phyloP scores from a whole-genome alignment of 805 yeast species.

The Pichia manshurica region DNA sequence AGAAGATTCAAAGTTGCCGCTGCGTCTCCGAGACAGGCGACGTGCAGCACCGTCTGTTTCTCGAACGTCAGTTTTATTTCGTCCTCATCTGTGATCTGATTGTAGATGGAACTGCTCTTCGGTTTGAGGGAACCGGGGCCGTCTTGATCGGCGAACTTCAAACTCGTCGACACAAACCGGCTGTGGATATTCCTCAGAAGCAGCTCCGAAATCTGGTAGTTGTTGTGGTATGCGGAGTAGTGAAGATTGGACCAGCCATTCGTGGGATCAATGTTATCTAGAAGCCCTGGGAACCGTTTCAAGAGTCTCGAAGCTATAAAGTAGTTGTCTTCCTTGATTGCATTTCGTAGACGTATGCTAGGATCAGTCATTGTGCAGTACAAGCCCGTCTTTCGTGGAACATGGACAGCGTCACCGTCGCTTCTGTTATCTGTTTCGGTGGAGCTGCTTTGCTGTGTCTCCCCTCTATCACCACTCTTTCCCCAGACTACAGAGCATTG shows the following conservation, averaged over 20 bases:
- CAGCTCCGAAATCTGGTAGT: conserved; percentile 46
- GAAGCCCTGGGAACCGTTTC: conserved; percentile 60
- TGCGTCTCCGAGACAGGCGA: conserved; percentile 48
- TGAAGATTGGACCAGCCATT: conserved; percentile 84
- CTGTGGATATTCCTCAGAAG: conserved; percentile 19
- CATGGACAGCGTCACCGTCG: no score
- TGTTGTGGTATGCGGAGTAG: conserved; percentile 71
- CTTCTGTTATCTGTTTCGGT: no score
- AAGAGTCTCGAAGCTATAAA: conserved; percentile 60
- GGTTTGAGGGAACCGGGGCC: conserved; percentile 1
- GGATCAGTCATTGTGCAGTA: conserved; percentile 51
- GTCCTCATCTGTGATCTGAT: conserved; percentile 30
- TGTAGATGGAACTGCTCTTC: conserved; percentile 15
- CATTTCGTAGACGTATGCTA: conserved; percentile 57
- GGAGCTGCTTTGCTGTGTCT: no score
- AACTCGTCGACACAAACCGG: conserved; percentile 7
- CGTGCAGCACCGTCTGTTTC: conserved; percentile 62
- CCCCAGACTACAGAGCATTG: no score
- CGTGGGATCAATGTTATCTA: conserved; percentile 60
- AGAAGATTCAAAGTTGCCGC: conserved; percentile 69
- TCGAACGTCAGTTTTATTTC: conserved; percentile 43
- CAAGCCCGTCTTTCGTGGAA: no score
- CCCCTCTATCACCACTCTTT: no score
- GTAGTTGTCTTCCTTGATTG: conserved; percentile 57
- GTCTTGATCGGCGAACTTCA: not conserved